phyloP scores from a whole-genome alignment of 257 asterid species.

The Solanum rostratum region DNA sequence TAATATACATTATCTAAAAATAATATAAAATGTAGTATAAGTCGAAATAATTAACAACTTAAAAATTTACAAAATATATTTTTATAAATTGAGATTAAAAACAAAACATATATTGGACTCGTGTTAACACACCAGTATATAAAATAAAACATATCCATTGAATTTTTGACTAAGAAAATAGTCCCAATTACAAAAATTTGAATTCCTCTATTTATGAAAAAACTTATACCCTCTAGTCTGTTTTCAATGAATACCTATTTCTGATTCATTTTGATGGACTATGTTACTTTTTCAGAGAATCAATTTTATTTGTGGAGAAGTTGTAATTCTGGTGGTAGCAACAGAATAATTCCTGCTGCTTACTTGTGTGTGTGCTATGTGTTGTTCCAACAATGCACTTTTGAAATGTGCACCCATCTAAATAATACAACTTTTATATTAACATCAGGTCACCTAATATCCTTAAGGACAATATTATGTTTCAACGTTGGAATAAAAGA shows the following conservation, averaged over 20 bases:
- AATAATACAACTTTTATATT: neutral
- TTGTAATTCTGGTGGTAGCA: neutral
- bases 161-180: too few relatives aligned
- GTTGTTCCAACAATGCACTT: slow-evolving; percentile 41
- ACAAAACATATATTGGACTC: too few relatives aligned
- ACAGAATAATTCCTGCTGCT: neutral
- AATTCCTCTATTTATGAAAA: too few relatives aligned
- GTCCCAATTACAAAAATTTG: too few relatives aligned
- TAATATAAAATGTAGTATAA: too few relatives aligned
- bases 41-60: too few relatives aligned
- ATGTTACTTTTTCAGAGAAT: neutral
- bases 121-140: too few relatives aligned
- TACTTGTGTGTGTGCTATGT: slow-evolving; percentile 36
- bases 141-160: too few relatives aligned
- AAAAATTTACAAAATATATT: too few relatives aligned
- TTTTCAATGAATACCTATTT: neutral
- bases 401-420: slow-evolving; percentile 71
- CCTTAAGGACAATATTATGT: neutral
- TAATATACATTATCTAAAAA: too few relatives aligned
- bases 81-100: too few relatives aligned
- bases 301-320: neutral
- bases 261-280: neutral
- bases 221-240: neutral
- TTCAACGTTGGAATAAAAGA: neutral
- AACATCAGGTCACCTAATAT: neutral